phyloP scores from a whole-genome alignment of 2,329 filamentous ascomycete genomes.

The Calycina marina region DNA sequence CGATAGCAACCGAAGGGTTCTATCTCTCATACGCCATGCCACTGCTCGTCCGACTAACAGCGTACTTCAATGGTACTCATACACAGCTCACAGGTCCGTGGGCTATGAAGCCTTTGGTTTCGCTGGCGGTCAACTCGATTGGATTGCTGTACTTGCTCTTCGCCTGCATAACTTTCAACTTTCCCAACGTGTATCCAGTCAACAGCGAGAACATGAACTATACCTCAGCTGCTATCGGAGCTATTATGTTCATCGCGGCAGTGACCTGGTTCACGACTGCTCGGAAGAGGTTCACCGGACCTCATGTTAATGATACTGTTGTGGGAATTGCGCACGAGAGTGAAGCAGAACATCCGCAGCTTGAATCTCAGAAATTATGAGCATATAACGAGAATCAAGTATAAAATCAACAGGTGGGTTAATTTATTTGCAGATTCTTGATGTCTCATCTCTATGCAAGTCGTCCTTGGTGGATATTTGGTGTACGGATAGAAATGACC shows the following conservation, averaged over 20 bases:
- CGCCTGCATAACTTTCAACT: constrained; percentile 40
- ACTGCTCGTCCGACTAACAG: constrained; percentile 33
- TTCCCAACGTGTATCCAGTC: constrained; percentile 36
- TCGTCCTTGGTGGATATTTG: too few relatives aligned
- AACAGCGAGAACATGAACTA: constrained; percentile 42
- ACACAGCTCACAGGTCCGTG: constrained; percentile 25
- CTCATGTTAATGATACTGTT: constrained; percentile 19
- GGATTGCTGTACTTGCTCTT: constrained; percentile 38
- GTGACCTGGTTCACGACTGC: constrained; percentile 38
- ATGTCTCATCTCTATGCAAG: too few relatives aligned
- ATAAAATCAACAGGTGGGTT: too few relatives aligned
- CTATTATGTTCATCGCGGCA: constrained; percentile 34
- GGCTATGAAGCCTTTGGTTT: constrained; percentile 26
- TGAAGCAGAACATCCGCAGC: too few relatives aligned
- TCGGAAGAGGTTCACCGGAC: constrained; percentile 33
- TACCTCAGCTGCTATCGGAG: constrained; percentile 38
- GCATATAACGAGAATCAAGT: too few relatives aligned
- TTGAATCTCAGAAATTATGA: too few relatives aligned
- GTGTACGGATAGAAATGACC: too few relatives aligned
- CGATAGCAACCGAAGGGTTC: constrained; percentile 43
- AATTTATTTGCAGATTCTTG: too few relatives aligned
- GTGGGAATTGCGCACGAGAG: too few relatives aligned
- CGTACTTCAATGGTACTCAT: constrained; percentile 28
- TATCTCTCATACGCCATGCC: constrained; percentile 44
- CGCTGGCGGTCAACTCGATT: constrained; percentile 28